These are phyloP conservation scores for Piloderma croceum DNA, from an alignment of 768 basidiomycete genomes.

Conservation along the genomic window DNA sequence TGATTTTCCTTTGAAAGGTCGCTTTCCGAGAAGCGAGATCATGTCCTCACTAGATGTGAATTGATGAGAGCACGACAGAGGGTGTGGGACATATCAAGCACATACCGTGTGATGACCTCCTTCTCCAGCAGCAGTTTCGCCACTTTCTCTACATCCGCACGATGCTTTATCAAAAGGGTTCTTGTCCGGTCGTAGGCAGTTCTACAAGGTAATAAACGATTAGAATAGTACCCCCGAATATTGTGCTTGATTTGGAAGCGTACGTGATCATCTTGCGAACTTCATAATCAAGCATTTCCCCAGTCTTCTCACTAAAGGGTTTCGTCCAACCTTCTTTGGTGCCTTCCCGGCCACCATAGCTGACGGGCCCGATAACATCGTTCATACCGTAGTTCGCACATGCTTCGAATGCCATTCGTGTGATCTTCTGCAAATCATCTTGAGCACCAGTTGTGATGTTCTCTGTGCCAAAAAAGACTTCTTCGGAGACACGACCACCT, in stretches of 20 bases:
- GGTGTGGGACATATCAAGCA: constrained; percentile 4
- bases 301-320: constrained; percentile 97
- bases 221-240: constrained; percentile 7
- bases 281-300: constrained; percentile 84
- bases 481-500: constrained; percentile 95
- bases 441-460: constrained; percentile 98
- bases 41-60: constrained; percentile 66
- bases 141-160: constrained; percentile 88
- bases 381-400: constrained; percentile 98
- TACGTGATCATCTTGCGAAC: constrained; percentile 95
- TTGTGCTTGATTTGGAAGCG: constrained; percentile 21
- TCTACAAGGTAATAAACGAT: constrained; percentile 27
- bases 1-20: constrained; percentile 68
- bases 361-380: constrained; percentile 88
- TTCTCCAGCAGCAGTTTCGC: constrained; percentile 87
- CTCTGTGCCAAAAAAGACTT: constrained; percentile 89
- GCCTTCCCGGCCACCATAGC: constrained; percentile 85
- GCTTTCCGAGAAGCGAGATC: constrained; percentile 75
- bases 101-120: constrained; percentile 90
- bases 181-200: constrained; percentile 81
- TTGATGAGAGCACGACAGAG: constrained; percentile 4
- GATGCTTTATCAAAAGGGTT: constrained; percentile 72
- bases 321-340: constrained; percentile 89
- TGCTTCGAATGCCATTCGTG: constrained; percentile 94
- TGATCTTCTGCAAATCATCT: constrained; percentile 97